phyloP scores from a whole-genome alignment of 306 rosid genomes.

The Lotus japonicus region DNA sequence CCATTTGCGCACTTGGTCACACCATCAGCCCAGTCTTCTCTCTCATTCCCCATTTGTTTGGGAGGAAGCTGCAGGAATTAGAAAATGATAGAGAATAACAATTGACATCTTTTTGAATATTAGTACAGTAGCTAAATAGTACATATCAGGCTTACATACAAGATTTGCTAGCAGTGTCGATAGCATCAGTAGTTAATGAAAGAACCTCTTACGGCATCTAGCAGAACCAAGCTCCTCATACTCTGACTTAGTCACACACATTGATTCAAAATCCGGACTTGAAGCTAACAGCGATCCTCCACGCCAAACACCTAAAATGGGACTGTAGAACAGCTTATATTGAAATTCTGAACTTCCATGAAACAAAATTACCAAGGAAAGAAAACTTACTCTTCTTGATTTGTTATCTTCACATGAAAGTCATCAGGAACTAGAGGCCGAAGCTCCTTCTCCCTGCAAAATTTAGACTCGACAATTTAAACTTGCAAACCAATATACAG shows the following conservation, averaged over 20 bases:
- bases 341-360: neutral
- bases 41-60: neutral
- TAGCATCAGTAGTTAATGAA: slow-evolving; percentile 39
- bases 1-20: neutral
- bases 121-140: neutral
- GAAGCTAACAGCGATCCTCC: slow-evolving; percentile 91
- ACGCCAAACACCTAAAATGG: slow-evolving; percentile 83
- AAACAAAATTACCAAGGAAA: slow-evolving; percentile 1
- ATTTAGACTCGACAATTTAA: slow-evolving; percentile 8
- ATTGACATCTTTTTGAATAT: neutral
- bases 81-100: neutral
- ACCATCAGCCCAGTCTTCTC: neutral
- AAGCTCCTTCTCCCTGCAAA: slow-evolving; percentile 77
- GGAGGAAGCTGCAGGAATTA: slow-evolving; percentile 11
- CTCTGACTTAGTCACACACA: slow-evolving; percentile 94
- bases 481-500: neutral
- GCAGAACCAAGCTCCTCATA: slow-evolving; percentile 98
- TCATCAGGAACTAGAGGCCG: slow-evolving; percentile 90
- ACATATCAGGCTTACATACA: slow-evolving; percentile 4
- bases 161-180: neutral
- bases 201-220: slow-evolving; percentile 84
- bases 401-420: slow-evolving; percentile 74
- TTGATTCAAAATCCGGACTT: slow-evolving; percentile 82
- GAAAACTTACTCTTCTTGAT: slow-evolving; percentile 71
- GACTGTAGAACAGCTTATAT: slow-evolving; percentile 37